Evolutionary conservation across 2,329 filamentous ascomycete genomes (phyloP), one percentile per base, ranked within the genome.

Genomic region (Calonectria pseudoreteaudii): DNA sequence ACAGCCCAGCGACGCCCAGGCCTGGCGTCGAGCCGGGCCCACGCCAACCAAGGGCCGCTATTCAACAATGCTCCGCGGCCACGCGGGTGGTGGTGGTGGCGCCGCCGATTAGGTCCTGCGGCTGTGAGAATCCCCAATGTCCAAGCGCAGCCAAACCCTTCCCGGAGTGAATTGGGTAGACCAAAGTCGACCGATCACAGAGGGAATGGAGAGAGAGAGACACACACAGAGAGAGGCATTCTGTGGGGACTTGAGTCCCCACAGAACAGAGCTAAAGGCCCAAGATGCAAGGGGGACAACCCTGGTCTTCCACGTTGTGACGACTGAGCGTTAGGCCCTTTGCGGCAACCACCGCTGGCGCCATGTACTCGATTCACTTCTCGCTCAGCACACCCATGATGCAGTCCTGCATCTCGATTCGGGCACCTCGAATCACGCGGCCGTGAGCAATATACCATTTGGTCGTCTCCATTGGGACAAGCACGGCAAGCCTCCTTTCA

Each of bases 271-370:
- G n/a, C 44, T 47, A 23, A 11, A 47, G 44, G 7, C n/a, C 44
- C n/a, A 47, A 23, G 44, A 23, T 47, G 44, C 44, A 47, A 49
- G 31, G 66, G 38, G 53, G 18, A n/a, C n/a, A 41, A 65, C 58
- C 68, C 68, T 53, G 58, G 34, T 50, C 47, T 44, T 44, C 56
- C 68, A 70, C 67, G 67, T 69, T 69, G 67, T 69, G 67, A 52
- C 56, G 67, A 44, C 56, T 26, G 20, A 52, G n/a, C 41, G 67
- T 65, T 58, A 26, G 36, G 38, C 36, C 26, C 53, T 47, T 60
- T 44, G 34, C 34, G 38, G 60, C 41, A 41, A 41, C 60, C 66
- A 50, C 65, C 52, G n/a, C 52, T 68, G 50, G 38, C 50, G 38
- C 36, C 66, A 49, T 67, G 2, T 38, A 16, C 49, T 44, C 62